Conservation (phyloP, 106 monocot genomes). For the Agapanthus africanus region DNA sequence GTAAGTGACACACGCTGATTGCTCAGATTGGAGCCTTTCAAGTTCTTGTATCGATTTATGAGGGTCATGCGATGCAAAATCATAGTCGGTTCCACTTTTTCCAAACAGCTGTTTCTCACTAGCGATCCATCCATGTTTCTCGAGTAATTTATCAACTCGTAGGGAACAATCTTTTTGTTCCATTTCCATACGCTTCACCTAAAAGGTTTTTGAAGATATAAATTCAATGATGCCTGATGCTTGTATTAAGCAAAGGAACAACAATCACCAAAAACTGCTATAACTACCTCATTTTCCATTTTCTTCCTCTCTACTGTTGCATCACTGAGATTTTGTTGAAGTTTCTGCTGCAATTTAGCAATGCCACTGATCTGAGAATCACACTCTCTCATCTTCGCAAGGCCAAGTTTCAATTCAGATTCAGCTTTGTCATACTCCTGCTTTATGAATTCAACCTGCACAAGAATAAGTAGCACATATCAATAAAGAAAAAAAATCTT, state of each 20-base stretch:
- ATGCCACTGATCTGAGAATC: slow-evolving; percentile 68
- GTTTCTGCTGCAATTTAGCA: slow-evolving; percentile 68
- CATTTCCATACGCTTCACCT: slow-evolving; percentile 90
- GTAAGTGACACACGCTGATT: slow-evolving; percentile 46
- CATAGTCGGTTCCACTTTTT: slow-evolving; percentile 84
- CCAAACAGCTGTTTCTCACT: slow-evolving; percentile 93
- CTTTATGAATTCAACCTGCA: slow-evolving; percentile 69
- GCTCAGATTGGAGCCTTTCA: slow-evolving; percentile 72
- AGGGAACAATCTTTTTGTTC: slow-evolving; percentile 79
- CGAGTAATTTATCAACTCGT: slow-evolving; percentile 71
- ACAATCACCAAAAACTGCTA: background rate
- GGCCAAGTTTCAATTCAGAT: slow-evolving; percentile 51
- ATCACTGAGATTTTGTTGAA: slow-evolving; percentile 87
- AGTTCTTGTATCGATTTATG: slow-evolving; percentile 52
- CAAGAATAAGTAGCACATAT: background rate
- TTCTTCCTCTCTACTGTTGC: slow-evolving; percentile 75
- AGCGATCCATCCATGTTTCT: slow-evolving; percentile 87
- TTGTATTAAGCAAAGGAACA: background rate
- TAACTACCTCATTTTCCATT: slow-evolving; percentile 90
- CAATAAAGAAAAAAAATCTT: no score
- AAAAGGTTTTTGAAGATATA: slow-evolving; percentile 6
- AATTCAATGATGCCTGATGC: background rate
- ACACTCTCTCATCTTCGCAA: slow-evolving; percentile 79
- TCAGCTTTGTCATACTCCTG: slow-evolving; percentile 55
- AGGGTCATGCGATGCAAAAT: slow-evolving; percentile 68